Conservation (phyloP, 1,284 basidiomycete genomes). For the Termitomyces sp. region DNA sequence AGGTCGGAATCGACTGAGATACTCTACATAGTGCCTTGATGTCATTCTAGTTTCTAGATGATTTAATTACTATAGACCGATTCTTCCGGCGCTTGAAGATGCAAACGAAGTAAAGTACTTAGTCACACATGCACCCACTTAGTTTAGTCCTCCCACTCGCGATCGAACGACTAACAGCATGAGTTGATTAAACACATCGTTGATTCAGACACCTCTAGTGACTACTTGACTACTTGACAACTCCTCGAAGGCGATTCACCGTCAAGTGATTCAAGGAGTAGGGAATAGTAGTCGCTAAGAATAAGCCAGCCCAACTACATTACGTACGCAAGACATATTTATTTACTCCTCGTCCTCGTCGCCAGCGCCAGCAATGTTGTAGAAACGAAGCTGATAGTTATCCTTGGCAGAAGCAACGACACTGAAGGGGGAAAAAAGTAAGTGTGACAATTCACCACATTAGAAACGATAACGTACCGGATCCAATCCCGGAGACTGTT, state of each 20-base stretch:
- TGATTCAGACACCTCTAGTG: neutral
- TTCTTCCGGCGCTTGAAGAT: too few relatives aligned
- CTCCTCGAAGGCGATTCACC: neutral
- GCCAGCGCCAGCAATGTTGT: slow-evolving; percentile 74
- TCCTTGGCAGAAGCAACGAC: slow-evolving; percentile 90
- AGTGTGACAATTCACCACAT: neutral
- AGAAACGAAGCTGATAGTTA: slow-evolving; percentile 87
- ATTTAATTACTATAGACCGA: neutral
- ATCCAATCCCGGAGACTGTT: slow-evolving; percentile 84
- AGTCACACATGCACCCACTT: too few relatives aligned
- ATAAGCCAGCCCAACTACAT: neutral
- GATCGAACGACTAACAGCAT: neutral
- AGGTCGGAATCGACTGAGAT: neutral
- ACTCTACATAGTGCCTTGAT: neutral
- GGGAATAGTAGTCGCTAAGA: neutral
- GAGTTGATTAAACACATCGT: neutral
- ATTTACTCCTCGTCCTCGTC: slow-evolving; percentile 48
- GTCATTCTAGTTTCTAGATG: neutral
- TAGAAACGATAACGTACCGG: slow-evolving; percentile 40
- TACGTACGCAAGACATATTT: neutral
- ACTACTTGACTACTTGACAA: neutral
- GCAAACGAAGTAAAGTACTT: too few relatives aligned
- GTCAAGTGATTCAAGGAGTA: neutral
- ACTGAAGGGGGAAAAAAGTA: slow-evolving; percentile 20
- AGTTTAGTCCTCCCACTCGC: too few relatives aligned